Evolutionary conservation across 2,329 filamentous ascomycete species (phyloP).

Genomic region (Phoma sp.): DNA sequence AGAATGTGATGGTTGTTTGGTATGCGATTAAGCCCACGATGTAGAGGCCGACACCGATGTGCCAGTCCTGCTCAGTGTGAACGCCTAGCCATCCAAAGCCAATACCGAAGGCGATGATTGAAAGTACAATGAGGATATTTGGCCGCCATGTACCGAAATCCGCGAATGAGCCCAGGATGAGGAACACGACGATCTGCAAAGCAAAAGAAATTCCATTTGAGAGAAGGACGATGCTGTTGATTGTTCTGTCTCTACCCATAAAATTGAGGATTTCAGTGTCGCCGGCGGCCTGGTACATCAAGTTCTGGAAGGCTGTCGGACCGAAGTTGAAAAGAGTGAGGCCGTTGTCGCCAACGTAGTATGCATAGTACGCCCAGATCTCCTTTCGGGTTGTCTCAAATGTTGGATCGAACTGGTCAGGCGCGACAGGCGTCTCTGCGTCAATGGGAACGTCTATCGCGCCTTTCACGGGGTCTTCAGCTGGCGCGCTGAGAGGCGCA

Average conservation of each 20-base stretch:
- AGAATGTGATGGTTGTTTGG: constrained; percentile 71
- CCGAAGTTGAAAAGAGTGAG: constrained; percentile 62
- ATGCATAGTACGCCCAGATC: constrained; percentile 65
- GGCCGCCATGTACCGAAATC: constrained; percentile 70
- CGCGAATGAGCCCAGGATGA: constrained; percentile 60
- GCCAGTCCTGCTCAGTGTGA: constrained; percentile 65
- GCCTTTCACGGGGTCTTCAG: constrained; percentile 29
- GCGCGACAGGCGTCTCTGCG: constrained; percentile 53
- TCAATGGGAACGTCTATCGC: constrained; percentile 31
- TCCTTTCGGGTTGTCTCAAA: constrained; percentile 60
- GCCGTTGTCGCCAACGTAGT: constrained; percentile 72
- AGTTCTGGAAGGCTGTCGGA: constrained; percentile 61
- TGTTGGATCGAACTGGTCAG: constrained; percentile 61
- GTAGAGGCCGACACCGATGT: constrained; percentile 65
- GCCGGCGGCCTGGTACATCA: constrained; percentile 66
- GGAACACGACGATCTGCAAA: constrained; percentile 65
- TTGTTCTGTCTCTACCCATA: constrained; percentile 54
- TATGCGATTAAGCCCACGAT: constrained; percentile 71
- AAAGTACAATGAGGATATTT: constrained; percentile 64
- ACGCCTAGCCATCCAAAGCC: constrained; percentile 72
- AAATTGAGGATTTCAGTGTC: constrained; percentile 61
- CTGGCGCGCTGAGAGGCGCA: constrained; percentile 27
- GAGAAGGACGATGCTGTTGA: constrained; percentile 61
- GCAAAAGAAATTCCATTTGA: constrained; percentile 72
- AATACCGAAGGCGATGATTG: constrained; percentile 58